Percentiles rank a stretch among this genome's conserved stretches.
Conservation (phyloP, 495 filamentous ascomycete genomes). For the Trichoderma gamsii region DNA sequence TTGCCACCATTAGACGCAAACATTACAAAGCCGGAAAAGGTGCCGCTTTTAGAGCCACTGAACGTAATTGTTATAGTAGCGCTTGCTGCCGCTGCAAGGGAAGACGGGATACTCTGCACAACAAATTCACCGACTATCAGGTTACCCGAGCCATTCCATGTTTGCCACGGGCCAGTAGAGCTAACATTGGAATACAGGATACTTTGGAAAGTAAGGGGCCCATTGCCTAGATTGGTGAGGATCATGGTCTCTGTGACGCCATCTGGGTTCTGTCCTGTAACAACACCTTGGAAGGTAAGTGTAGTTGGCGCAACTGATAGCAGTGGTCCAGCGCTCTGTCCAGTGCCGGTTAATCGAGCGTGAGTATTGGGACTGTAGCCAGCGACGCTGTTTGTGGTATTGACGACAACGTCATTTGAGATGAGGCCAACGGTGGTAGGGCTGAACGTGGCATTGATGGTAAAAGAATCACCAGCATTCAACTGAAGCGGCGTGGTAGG, state of each 20-base stretch:
- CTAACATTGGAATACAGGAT: slow-evolving; percentile 29
- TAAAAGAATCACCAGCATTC: slow-evolving; percentile 31
- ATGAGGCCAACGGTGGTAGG: slow-evolving; percentile 32
- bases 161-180: slow-evolving; percentile 19
- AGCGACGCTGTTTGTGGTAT: slow-evolving; percentile 32
- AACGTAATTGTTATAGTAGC: slow-evolving; percentile 36
- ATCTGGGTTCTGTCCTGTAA: slow-evolving; percentile 26
- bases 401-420: slow-evolving; percentile 35
- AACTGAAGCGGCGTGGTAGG: slow-evolving; percentile 34
- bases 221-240: slow-evolving; percentile 33
- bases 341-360: slow-evolving; percentile 31
- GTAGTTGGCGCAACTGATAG: slow-evolving; percentile 31
- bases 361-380: slow-evolving; percentile 33
- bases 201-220: slow-evolving; percentile 29
- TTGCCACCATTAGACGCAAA: slow-evolving; percentile 38
- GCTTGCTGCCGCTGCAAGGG: slow-evolving; percentile 27
- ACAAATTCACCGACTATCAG: slow-evolving; percentile 33
- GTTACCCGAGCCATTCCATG: slow-evolving; percentile 33
- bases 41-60: slow-evolving; percentile 33
- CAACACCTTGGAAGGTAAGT: slow-evolving; percentile 36
- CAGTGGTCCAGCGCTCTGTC: slow-evolving; percentile 28
- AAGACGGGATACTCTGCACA: slow-evolving; percentile 34
- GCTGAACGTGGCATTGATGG: slow-evolving; percentile 35
- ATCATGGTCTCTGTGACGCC: slow-evolving; percentile 27
- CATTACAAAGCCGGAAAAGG: slow-evolving; percentile 36